A percentile compares a stretch with the other conserved stretches of the same genome.
phyloP scores from a whole-genome alignment of 129 eudicot genomes.

The Artemisia tridentata region DNA sequence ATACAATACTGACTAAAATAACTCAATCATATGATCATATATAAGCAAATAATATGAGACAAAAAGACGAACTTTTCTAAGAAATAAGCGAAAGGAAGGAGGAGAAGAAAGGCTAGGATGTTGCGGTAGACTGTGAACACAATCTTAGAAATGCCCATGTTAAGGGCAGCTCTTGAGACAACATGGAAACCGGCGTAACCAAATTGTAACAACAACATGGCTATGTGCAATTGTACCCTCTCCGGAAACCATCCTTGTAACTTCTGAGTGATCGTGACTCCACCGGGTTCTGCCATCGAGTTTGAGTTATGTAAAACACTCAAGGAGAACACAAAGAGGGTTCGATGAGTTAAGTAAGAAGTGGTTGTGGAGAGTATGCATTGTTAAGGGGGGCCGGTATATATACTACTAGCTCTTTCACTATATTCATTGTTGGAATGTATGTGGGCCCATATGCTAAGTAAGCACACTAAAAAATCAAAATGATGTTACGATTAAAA shows the following conservation, averaged over 20 bases:
- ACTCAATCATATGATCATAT: too few relatives aligned
- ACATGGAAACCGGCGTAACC: slow-evolving; percentile 98
- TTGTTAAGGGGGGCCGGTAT: slow-evolving; percentile 13
- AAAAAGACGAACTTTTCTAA: slow-evolving; percentile 66
- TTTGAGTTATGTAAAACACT: slow-evolving; percentile 16
- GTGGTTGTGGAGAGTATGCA: slow-evolving; percentile 18
- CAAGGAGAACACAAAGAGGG: not conserved
- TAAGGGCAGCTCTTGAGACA: slow-evolving; percentile 90
- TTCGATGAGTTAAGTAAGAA: not conserved
- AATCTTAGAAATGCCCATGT: slow-evolving; percentile 97
- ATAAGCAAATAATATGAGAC: not conserved
- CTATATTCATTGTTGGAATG: not conserved
- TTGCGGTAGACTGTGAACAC: slow-evolving; percentile 91
- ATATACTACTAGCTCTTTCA: slow-evolving; percentile 12
- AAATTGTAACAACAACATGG: slow-evolving; percentile 88
- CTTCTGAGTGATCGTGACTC: slow-evolving; percentile 17
- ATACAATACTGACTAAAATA: not conserved
- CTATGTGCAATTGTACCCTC: slow-evolving; percentile 72
- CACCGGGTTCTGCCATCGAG: slow-evolving; percentile 24
- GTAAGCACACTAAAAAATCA: not conserved
- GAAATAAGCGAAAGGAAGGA: slow-evolving; percentile 89
- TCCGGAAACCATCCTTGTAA: slow-evolving; percentile 55
- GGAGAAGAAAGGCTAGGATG: slow-evolving; percentile 77
- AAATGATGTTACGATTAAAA: not conserved
- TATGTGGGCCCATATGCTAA: slow-evolving; percentile 13